Evolutionary conservation across 2,329 filamentous ascomycete genomes (phyloP), one percentile per base, ranked within the genome.

Genomic region (Colletotrichum plurivorum): DNA sequence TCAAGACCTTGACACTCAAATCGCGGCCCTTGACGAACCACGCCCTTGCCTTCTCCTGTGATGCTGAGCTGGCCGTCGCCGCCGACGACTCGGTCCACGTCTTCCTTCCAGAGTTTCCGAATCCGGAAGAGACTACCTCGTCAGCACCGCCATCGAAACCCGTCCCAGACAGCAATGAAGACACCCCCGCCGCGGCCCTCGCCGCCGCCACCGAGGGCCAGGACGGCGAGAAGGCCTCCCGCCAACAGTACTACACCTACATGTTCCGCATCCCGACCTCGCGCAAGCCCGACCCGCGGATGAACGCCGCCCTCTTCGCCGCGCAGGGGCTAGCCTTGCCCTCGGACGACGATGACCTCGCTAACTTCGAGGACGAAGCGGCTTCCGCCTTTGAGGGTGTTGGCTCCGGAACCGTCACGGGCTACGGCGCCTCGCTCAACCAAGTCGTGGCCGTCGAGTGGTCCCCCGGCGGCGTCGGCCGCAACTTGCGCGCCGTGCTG

Each of bases 401-500:
- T 4, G 87, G 86, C 0, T 75, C 73, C 5, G 84, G 84, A 3
- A 71, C 80, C 2, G 81, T 88, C 45, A 85, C 85, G 0, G 82
- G 82, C 16, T 80, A 82, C 2, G 87, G 86, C 4, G 81, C 81
- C 54, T 84, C 85, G 4, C 80, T 90, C 73, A 88, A 87, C 70
- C 87, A 90, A 72, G 82, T 87, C 16, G 82, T 89, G 15, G 77
- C 80, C 9, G 71, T 89, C 20, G 84, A 82, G 55, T 90, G 88
- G 88, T 89, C 87, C n/a, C 87, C 88, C 0, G 78, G 78, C n/a
- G 86, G 85, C 2, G 76, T 90, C n/a, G 88, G 88, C 1, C 82
- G 83, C 48, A 88, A 89, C 73, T 75, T 82, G 8, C 81, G 88
- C 1, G 83, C 87, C 1, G 82, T 89, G 5, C 78, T 90, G 41